Base-by-base conservation (phyloP, 805 yeast species). In the Phaffomyces thermotolerans region DNA sequence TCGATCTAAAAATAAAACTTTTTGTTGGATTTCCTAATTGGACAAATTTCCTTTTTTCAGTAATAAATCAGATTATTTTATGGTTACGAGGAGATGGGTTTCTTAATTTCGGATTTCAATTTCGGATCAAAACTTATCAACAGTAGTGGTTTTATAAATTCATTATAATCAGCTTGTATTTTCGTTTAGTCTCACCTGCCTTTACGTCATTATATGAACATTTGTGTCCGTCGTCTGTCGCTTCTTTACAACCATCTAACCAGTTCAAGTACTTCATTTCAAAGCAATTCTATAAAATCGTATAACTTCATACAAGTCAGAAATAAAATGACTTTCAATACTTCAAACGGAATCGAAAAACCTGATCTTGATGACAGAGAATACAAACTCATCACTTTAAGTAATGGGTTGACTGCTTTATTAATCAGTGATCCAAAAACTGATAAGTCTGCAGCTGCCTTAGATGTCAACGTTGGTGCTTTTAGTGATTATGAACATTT, bases 401-500 rank as follows among this genome's bases (percentile, higher is more conserved):
- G 72, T 3, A 85, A 84, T 56, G 68, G 73, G 12, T 59, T 85
- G 40, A 72, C 72, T 20, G 88, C 78, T 0, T 62, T 85, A 42
- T 57, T 84, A 45, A 82, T 85, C 43, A 75, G 77, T 44, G 93
- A 85, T 55, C 76, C 84, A 1, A 64, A 75, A 20, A 70, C 91
- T 2, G 91, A 84, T 58, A 81, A 81, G 56, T 68, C 90, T 0
- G 90, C 89, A 1, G 93, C 91, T 3, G 77, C 93, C 0, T 61
- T 85, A 44, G 93, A 84, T 56, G 91, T 85, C 12, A 75, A 82
- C 52, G 84, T 82, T 18, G 95, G 95, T 10, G 71, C 91, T 2
- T 81, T 81, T 58, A 75, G 79, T 45, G 95, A 85, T 58, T 81
- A 79, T 23, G 69, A 72, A 42, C 60, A 67, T 12, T 57, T 83